phyloP scores from a whole-genome alignment of 768 basidiomycete genomes.

The Lentinus brumalis region DNA sequence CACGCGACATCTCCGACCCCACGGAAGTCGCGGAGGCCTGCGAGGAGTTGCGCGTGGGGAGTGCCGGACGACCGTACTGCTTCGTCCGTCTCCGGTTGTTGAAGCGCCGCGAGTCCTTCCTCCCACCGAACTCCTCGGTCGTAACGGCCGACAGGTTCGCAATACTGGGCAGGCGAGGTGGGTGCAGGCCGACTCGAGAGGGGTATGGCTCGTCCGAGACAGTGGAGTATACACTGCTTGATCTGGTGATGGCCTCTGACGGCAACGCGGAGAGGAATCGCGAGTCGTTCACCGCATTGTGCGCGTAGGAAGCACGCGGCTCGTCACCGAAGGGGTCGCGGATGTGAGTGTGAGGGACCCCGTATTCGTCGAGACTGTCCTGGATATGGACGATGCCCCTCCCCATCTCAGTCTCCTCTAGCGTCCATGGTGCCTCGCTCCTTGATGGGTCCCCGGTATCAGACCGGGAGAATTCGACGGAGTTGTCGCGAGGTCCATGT shows the following conservation, averaged over 20 bases:
- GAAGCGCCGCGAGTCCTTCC: not conserved
- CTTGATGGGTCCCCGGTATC: not conserved
- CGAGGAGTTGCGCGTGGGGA: slow-evolving; percentile 17
- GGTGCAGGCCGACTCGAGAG: slow-evolving; percentile 5
- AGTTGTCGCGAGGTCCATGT: not conserved
- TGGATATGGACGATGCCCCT: slow-evolving; percentile 6
- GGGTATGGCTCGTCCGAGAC: not conserved
- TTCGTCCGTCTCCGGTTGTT: slow-evolving; percentile 2
- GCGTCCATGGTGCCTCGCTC: slow-evolving; percentile 1
- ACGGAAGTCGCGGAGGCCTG: slow-evolving; percentile 19
- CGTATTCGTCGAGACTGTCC: not conserved
- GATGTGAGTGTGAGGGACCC: not conserved
- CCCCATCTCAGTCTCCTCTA: slow-evolving; percentile 4
- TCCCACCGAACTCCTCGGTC: not conserved
- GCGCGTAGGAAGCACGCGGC: slow-evolving; percentile 1
- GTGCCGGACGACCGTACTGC: slow-evolving; percentile 7
- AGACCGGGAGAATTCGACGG: not conserved
- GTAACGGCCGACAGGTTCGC: not conserved
- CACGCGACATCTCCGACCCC: slow-evolving; percentile 29
- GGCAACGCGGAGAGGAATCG: not conserved
- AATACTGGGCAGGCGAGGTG: slow-evolving; percentile 19
- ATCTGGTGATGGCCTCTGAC: not conserved
- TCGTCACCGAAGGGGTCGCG: slow-evolving; percentile 13
- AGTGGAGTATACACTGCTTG: slow-evolving; percentile 22
- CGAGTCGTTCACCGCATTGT: not conserved